Percentiles rank a stretch among this genome's conserved stretches.
Evolutionary conservation across 2,329 filamentous ascomycete genomes (phyloP).

Genomic region (Aphanoascus verrucosus): DNA sequence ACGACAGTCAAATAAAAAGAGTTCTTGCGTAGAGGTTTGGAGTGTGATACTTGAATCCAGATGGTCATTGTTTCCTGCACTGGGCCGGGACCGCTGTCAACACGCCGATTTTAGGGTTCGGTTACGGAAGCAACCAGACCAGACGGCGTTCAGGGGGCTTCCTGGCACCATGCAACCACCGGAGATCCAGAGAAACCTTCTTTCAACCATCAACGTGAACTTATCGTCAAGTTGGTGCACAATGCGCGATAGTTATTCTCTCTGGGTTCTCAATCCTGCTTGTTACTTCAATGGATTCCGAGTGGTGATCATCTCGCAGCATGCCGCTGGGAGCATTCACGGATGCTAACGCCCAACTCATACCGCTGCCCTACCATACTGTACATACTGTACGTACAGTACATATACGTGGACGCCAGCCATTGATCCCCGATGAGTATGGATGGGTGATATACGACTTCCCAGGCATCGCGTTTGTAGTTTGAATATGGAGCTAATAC

Average conservation of each 20-base stretch:
- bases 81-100: constrained; percentile 7
- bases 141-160: constrained; percentile 5
- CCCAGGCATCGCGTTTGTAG: too few relatives aligned
- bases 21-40: background rate
- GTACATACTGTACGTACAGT: too few relatives aligned
- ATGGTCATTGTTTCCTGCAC: constrained; percentile 6
- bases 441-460: too few relatives aligned
- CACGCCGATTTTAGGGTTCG: constrained; percentile 6
- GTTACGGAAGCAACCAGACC: constrained; percentile 11
- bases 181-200: constrained; percentile 1
- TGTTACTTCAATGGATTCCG: background rate
- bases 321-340: background rate
- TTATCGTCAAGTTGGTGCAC: background rate
- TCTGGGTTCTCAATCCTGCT: background rate
- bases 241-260: background rate
- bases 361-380: constrained; percentile 1
- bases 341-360: background rate
- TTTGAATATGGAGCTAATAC: too few relatives aligned
- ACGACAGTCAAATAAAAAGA: background rate
- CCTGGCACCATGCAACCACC: background rate
- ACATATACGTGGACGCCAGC: constrained; percentile 5
- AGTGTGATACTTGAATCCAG: constrained; percentile 4
- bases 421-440: background rate
- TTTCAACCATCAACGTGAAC: constrained; percentile 3
- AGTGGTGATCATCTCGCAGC: background rate